Evolutionary conservation across 2,329 filamentous ascomycete species (phyloP).

Genomic region (Achaetomium macrosporum): DNA sequence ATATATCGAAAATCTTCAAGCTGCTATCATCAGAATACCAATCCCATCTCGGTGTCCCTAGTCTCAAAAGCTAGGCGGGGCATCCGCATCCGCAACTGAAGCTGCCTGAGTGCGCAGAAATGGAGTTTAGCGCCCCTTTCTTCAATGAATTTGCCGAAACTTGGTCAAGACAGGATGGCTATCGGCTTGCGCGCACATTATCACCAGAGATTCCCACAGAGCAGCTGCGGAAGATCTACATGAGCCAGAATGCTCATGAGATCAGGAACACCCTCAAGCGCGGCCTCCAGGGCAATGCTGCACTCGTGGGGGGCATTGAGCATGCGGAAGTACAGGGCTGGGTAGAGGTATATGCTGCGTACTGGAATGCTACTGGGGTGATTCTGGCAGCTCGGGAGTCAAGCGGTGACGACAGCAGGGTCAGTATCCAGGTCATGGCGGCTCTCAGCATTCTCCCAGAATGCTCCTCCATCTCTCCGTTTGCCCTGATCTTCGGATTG

Average conservation of each 20-base stretch:
- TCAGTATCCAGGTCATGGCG: constrained; percentile 18
- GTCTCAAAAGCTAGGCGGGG: not conserved
- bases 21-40: not conserved
- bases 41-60: not conserved
- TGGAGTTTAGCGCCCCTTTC: constrained; percentile 55
- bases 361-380: constrained; percentile 76
- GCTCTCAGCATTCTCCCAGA: not conserved
- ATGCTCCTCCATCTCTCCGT: not conserved
- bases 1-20: not conserved
- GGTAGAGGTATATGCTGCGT: constrained; percentile 76
- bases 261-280: constrained; percentile 66
- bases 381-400: constrained; percentile 61
- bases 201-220: constrained; percentile 61
- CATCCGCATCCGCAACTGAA: not conserved
- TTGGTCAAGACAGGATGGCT: constrained; percentile 60
- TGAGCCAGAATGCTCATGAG: constrained; percentile 61
- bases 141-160: constrained; percentile 69
- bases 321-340: constrained; percentile 71
- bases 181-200: constrained; percentile 67
- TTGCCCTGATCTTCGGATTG: not conserved
- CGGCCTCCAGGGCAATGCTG: constrained; percentile 58
- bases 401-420: constrained; percentile 33
- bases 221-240: constrained; percentile 64
- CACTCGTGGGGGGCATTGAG: constrained; percentile 48
- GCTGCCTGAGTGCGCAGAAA: constrained; percentile 31